A percentile compares a stretch with the other conserved stretches of the same genome.
These are phyloP conservation scores for Beta macrorhiza DNA, from an alignment of 179 eudicot species.

Conservation along the genomic window DNA sequence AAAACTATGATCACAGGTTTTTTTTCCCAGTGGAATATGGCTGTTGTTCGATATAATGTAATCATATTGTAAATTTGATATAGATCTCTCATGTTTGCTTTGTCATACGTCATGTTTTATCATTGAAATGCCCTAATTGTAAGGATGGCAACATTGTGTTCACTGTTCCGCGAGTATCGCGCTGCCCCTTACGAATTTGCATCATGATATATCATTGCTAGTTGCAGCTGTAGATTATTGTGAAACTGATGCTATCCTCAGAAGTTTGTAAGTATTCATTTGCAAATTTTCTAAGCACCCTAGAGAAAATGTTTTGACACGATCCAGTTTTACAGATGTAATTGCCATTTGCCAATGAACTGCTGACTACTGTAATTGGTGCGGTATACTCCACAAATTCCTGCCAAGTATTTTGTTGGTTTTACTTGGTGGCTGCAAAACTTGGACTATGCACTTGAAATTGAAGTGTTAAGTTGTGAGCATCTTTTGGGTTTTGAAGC, in stretches of 20 bases:
- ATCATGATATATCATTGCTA: slow-evolving; percentile 1
- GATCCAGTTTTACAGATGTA: background rate
- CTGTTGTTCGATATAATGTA: slow-evolving; percentile 43
- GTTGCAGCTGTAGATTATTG: background rate
- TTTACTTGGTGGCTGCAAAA: background rate
- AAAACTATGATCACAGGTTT: slow-evolving; percentile 42
- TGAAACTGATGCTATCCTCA: background rate
- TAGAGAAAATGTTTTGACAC: background rate
- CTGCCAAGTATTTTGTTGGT: background rate
- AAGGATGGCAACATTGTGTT: background rate
- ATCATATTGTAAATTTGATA: slow-evolving; percentile 67
- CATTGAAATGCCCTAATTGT: slow-evolving; percentile 17
- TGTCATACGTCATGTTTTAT: slow-evolving; percentile 25
- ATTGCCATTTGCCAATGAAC: background rate
- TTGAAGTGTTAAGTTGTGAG: background rate
- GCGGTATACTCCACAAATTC: background rate
- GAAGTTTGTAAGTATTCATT: background rate
- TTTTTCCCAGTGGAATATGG: slow-evolving; percentile 34
- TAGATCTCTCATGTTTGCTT: slow-evolving; percentile 29
- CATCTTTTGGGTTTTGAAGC: background rate
- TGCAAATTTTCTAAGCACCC: background rate
- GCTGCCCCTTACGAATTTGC: background rate
- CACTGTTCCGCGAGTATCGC: background rate
- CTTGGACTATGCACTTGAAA: background rate
- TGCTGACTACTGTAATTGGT: background rate